Base-by-base conservation (phyloP, 2,329 filamentous ascomycete genomes). In the Emmonsiellopsis sp. region DNA sequence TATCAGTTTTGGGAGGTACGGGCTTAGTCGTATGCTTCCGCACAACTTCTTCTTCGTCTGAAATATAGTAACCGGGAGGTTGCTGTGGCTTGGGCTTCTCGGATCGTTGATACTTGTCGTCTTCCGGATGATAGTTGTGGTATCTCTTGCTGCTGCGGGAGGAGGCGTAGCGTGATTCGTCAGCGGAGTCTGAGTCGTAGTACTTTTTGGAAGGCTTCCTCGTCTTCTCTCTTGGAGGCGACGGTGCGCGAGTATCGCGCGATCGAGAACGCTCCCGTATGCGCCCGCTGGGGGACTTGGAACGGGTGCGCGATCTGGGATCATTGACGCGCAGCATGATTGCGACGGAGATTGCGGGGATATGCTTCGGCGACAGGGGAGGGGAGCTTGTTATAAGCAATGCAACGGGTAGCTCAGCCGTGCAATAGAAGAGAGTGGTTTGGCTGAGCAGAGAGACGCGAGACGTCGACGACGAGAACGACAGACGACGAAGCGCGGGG, bases 281-380 rank as follows among this genome's bases (percentile, higher is more conserved):
- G 34, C 67, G 65, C 32, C 71, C 69, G 53, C 67, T 61, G 36
- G 72, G 73, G 36, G 73, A 75, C 57, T 70, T 74, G 56, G 72
- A 75, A 52, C 73, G 68, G 56, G 67, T 68, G 53, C 73, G 71
- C 58, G 69, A 69, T 61, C 69, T 68, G 61, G 69, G 64, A 59
- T 71, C 69, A 53, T 66, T 59, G 50, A 71, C 68, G 53, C 69
- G 66, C 40, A 74, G 68, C 34, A 68, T 68, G 64, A 48, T 49
- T 42, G 42, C 42, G 33, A 14, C 32, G 14, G 32, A 39, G 33
- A 14, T 11, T 10, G 50, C 33, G 13, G 17, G 2, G 11, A 6
- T 7, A 10, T 10, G 7, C 5, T 9, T 27, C 21, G 5, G 21
- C 5, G 21, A 27, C 21, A 27, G 21, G 21, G 21, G 21, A 27